Evolutionary conservation across 257 asterid species (phyloP).

Genomic region (Leonotis leonurus): DNA sequence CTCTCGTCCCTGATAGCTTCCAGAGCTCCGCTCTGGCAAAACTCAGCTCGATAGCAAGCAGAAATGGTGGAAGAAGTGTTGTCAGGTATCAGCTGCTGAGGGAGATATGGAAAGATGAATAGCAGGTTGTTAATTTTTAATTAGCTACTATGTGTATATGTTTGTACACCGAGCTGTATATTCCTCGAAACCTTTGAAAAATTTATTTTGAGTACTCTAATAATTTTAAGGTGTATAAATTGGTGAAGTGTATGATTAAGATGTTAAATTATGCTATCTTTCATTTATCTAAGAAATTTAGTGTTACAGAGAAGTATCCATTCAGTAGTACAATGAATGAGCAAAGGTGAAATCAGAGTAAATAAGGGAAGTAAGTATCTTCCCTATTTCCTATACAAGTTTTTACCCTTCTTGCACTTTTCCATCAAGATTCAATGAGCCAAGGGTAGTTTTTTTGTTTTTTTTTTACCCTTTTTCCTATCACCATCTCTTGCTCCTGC

Average conservation of each 20-base stretch:
- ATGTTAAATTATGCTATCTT: conserved; percentile 2
- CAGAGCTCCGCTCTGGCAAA: conserved; percentile 44
- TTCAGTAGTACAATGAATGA: conserved; percentile 8
- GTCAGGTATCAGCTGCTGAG: conserved; percentile 60
- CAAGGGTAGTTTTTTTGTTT: no score
- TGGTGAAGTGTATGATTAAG: neutral
- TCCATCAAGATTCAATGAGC: neutral
- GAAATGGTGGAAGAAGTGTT: conserved; percentile 47
- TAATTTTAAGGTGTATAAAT: neutral
- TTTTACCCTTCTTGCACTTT: neutral
- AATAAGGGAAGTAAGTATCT: neutral
- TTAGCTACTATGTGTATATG: conserved; percentile 11
- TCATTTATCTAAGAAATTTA: neutral
- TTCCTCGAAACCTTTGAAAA: neutral
- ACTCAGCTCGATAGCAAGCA: conserved; percentile 38
- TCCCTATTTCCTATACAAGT: neutral
- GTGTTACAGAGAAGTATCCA: neutral
- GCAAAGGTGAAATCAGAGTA: neutral
- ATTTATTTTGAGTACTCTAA: conserved; percentile 10
- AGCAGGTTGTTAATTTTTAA: neutral
- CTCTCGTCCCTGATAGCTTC: conserved; percentile 46
- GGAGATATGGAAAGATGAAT: conserved; percentile 49
- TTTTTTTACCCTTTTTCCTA: neutral
- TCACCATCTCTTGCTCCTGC: conserved; percentile 32
- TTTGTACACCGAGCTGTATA: conserved; percentile 4